Evolutionary conservation across 129 eudicot species (phyloP).

Genomic region (Escallonia herrerae): DNA sequence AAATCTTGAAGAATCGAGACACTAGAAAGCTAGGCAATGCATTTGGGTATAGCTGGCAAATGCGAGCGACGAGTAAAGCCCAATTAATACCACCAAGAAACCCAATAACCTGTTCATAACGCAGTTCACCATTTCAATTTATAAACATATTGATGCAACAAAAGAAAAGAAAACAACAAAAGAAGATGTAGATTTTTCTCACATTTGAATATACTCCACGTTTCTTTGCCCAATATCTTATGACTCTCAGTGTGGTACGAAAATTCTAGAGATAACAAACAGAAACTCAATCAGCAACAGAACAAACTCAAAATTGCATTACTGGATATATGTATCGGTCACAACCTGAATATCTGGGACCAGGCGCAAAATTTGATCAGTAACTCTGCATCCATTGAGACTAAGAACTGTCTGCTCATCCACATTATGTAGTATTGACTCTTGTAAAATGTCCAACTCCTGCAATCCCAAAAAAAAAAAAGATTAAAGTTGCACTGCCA

Average conservation of each 20-base stretch:
- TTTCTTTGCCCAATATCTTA: constrained; percentile 94
- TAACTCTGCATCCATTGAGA: constrained; percentile 95
- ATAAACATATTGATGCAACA: neutral
- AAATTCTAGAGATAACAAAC: constrained; percentile 37
- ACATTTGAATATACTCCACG: constrained; percentile 97
- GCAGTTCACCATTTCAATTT: neutral
- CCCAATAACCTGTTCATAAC: constrained; percentile 45
- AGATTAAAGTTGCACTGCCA: too few relatives aligned
- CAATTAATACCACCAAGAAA: constrained; percentile 72
- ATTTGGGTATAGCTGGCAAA: constrained; percentile 71
- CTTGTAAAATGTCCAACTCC: constrained; percentile 95
- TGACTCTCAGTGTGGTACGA: constrained; percentile 84
- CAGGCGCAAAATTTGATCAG: constrained; percentile 81
- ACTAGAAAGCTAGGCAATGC: constrained; percentile 64
- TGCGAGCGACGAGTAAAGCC: constrained; percentile 76
- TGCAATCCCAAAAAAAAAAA: constrained; percentile 13
- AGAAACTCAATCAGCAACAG: constrained; percentile 7
- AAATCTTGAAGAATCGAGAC: constrained; percentile 61
- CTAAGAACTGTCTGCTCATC: constrained; percentile 94
- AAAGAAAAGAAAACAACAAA: too few relatives aligned
- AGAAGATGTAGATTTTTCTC: neutral
- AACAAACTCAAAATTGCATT: neutral
- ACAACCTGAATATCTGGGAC: constrained; percentile 92
- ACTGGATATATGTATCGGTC: neutral
- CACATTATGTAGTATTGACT: constrained; percentile 80